Base-by-base conservation (phyloP, 2,329 filamentous ascomycete species). In the Verticillium isaacii region DNA sequence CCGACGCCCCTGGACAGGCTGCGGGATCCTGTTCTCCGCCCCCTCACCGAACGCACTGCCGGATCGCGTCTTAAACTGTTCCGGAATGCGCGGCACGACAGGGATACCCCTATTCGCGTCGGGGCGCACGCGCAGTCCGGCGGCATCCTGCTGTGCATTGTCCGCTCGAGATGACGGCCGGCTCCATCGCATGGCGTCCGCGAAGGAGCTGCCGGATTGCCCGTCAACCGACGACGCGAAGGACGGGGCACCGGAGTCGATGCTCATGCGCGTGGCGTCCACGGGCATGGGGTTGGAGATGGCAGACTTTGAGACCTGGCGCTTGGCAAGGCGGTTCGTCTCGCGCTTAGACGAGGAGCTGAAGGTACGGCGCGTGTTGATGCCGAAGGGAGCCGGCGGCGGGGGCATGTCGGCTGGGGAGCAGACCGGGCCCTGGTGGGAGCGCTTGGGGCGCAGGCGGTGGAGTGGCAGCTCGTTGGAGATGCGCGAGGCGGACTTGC, bases 31-130 rank as follows among this genome's bases (percentile, higher is more conserved):
- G 36, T 65, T 62, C 6, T 56, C 57, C 41, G 58, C 60, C 29
- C 56, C 63, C 17, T 58, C 60, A 1, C 45, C 45, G 8, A 50
- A 50, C n/a, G 45, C 45, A 50, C 57, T 60, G n/a, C 63, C 65
- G 37, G 57, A 41, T 17, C 56, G 59, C 52, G 32, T 37, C 64
- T 66, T 65, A 54, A 78, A 82, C 65, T 78, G 76, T 60, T 73
- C 71, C 14, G 82, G 77, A 34, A 82, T 78, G 37, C 71, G 70
- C 29, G 80, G 77, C 55, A 82, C 75, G 32, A 68, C 72, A 3
- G 80, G 79, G 56, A 81, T 79, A 17, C 80, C 80, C 39, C 77
- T 74, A 65, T 83, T 82, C 56, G 70, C 74, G 66, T 81, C 78
- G 6, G 80, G 77, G 36, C 80, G 72, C 36, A 80, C 74, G 32